Percentiles rank a stretch among this genome's conserved stretches.
Conservation (phyloP, 345 rosid species). For the Eucalyptus grandis region DNA sequence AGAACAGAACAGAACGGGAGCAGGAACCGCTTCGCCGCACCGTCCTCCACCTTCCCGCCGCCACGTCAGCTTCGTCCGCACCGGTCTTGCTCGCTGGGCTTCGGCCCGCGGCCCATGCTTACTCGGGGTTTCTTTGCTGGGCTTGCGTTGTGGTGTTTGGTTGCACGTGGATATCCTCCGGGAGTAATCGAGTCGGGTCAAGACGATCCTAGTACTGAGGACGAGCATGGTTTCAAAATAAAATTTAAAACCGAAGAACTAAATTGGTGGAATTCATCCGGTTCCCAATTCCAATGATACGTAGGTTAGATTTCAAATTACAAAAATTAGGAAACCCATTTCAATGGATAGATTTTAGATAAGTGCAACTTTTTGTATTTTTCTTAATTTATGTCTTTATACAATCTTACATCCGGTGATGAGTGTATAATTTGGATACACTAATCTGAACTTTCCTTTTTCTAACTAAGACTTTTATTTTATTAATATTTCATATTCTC, state of each 20-base stretch:
- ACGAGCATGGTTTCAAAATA: accelerated
- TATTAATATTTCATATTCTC: accelerated
- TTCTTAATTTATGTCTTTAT: accelerated
- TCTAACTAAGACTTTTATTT: accelerated
- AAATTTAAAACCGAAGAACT: background rate
- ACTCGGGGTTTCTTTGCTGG: background rate
- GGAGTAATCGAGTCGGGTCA: background rate
- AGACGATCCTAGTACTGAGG: accelerated
- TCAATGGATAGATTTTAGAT: too few relatives aligned
- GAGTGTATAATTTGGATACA: too few relatives aligned
- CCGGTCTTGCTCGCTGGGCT: background rate
- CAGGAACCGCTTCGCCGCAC: background rate
- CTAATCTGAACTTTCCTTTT: too few relatives aligned
- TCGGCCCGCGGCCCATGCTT: background rate
- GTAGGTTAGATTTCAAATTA: accelerated
- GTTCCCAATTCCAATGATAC: background rate
- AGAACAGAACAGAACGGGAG: background rate
- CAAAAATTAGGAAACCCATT: accelerated
- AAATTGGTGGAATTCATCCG: background rate
- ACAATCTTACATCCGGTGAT: accelerated
- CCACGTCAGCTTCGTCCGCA: background rate
- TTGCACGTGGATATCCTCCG: background rate
- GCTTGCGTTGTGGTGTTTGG: background rate
- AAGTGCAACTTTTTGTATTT: accelerated
- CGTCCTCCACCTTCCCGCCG: background rate